These are phyloP conservation scores for Thraustochytrium striatum DNA, from an alignment of 352 stramenopile genomes.

Conservation along the genomic window DNA sequence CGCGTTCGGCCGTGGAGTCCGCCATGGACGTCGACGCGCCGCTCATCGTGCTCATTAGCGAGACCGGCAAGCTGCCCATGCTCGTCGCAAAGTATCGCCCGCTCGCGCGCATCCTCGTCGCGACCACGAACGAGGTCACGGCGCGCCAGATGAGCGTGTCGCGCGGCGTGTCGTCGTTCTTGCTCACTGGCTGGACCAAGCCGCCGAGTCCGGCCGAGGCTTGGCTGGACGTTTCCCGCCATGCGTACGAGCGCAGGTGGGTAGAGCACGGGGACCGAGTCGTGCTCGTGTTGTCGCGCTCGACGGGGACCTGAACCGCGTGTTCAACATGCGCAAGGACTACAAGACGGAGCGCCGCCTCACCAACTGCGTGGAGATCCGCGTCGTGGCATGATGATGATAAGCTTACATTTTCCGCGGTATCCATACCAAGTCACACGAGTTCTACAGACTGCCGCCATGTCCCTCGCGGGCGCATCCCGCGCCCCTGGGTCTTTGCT, in stretches of 20 bases:
- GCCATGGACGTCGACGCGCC: conserved; percentile 90
- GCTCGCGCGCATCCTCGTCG: conserved; percentile 75
- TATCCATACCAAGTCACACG: too few relatives aligned
- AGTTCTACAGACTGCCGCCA: too few relatives aligned
- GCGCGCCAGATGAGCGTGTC: conserved; percentile 58
- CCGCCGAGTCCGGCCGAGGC: neutral
- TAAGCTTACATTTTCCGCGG: too few relatives aligned
- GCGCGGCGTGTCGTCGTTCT: conserved; percentile 29
- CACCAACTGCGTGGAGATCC: neutral
- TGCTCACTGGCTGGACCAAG: conserved; percentile 1
- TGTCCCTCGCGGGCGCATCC: too few relatives aligned
- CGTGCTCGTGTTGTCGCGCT: neutral
- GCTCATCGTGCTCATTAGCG: conserved; percentile 92
- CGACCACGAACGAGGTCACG: conserved; percentile 63
- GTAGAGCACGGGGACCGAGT: conserved; percentile 25
- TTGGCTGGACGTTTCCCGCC: neutral
- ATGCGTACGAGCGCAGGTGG: neutral
- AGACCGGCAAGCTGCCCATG: conserved; percentile 84
- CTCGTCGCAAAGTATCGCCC: conserved; percentile 91
- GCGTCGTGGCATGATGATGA: too few relatives aligned
- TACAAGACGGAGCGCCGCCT: neutral
- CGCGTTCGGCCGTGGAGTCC: conserved; percentile 93
- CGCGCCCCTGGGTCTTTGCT: too few relatives aligned
- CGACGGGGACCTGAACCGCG: neutral
- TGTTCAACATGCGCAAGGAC: neutral